Conservation (phyloP, 78 protist species). For the Cavenderia fasciculata region DNA sequence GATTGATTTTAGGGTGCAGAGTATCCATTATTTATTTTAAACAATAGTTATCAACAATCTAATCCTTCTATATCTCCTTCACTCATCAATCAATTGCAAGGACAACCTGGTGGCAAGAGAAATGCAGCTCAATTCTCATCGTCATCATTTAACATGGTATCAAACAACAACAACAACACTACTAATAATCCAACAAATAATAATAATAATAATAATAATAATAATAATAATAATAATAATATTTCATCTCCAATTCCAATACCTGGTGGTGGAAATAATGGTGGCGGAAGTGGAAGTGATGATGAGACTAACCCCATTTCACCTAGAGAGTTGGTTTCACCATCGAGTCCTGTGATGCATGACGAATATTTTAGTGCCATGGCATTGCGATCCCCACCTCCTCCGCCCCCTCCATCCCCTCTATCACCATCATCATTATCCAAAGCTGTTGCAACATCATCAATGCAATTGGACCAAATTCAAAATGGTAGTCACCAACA, state of each 20-base stretch:
- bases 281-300: too few relatives aligned
- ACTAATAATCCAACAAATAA: background rate
- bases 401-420: constrained; percentile 19
- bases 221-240: background rate
- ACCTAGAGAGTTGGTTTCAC: background rate
- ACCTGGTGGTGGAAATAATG: too few relatives aligned
- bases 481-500: too few relatives aligned
- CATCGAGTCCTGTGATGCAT: background rate
- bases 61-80: too few relatives aligned
- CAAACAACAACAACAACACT: background rate
- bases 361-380: constrained; percentile 6
- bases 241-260: background rate
- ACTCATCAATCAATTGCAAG: too few relatives aligned
- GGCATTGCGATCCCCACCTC: constrained; percentile 21
- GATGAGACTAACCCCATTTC: background rate
- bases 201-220: background rate
- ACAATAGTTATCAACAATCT: too few relatives aligned
- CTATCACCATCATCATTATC: background rate
- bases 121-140: background rate
- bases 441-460: too few relatives aligned
- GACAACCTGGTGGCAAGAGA: too few relatives aligned
- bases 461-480: background rate
- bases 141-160: background rate
- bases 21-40: constrained; percentile 27
- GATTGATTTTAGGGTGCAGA: constrained; percentile 18